Conservation (phyloP, 2,329 filamentous ascomycete genomes). For the Xylariaceae sp. region DNA sequence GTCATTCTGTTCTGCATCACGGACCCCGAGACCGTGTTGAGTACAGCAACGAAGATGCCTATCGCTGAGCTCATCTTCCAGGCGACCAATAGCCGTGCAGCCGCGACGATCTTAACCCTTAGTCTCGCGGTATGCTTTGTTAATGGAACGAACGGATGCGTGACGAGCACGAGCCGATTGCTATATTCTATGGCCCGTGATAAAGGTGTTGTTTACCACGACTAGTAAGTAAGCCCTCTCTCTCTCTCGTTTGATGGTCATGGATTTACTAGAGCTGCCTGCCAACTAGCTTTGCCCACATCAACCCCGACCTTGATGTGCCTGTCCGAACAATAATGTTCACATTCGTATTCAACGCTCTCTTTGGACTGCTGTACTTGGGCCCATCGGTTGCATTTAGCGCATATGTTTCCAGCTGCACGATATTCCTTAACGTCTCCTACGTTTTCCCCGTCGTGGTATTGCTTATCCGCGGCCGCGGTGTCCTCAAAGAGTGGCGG, state of each 20-base stretch:
- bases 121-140: slow-evolving; percentile 53
- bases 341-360: slow-evolving; percentile 51
- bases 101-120: slow-evolving; percentile 49
- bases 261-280: neutral
- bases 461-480: slow-evolving; percentile 47
- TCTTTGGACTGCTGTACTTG: slow-evolving; percentile 55
- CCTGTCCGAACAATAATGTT: slow-evolving; percentile 51
- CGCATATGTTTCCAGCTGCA: slow-evolving; percentile 53
- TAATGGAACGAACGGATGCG: slow-evolving; percentile 53
- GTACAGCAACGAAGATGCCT: slow-evolving; percentile 51
- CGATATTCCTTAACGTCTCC: slow-evolving; percentile 54
- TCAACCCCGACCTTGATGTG: slow-evolving; percentile 49
- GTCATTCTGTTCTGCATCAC: slow-evolving; percentile 52
- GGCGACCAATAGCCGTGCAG: slow-evolving; percentile 48
- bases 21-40: slow-evolving; percentile 46
- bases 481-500: slow-evolving; percentile 39
- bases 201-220: slow-evolving; percentile 45
- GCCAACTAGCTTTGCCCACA: slow-evolving; percentile 42
- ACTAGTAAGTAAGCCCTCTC: slow-evolving; percentile 33
- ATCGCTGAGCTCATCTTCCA: slow-evolving; percentile 54
- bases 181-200: slow-evolving; percentile 56
- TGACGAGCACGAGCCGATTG: slow-evolving; percentile 52
- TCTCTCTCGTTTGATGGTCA: neutral
- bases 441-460: slow-evolving; percentile 52
- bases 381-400: slow-evolving; percentile 55